These are phyloP conservation scores for Lipomyces lipofer DNA, from an alignment of 805 yeast species.

Conservation along the genomic window DNA sequence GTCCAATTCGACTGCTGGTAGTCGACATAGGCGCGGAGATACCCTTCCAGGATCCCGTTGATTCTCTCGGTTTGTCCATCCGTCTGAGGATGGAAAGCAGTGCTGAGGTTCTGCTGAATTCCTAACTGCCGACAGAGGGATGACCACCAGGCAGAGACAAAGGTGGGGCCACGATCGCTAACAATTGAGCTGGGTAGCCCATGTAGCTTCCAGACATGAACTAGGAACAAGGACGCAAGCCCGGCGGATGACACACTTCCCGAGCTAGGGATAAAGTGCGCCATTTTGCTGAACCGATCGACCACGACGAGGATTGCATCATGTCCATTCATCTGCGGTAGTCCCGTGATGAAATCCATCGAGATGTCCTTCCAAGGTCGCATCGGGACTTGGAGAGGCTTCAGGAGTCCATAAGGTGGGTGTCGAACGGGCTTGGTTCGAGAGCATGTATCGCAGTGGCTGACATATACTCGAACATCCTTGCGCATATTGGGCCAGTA, in stretches of 20 bases:
- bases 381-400: slow-evolving; percentile 25
- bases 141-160: slow-evolving; percentile 28
- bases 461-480: slow-evolving; percentile 5
- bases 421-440: not conserved
- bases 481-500: slow-evolving; percentile 21
- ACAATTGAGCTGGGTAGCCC: slow-evolving; percentile 23
- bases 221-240: slow-evolving; percentile 19
- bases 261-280: slow-evolving; percentile 28
- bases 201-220: slow-evolving; percentile 23
- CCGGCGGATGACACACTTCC: slow-evolving; percentile 1
- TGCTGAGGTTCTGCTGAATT: too few species aligned
- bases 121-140: too few species aligned
- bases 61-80: slow-evolving; percentile 9
- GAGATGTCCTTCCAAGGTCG: slow-evolving; percentile 14
- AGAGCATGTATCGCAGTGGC: slow-evolving; percentile 21
- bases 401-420: slow-evolving; percentile 11
- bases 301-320: slow-evolving; percentile 30
- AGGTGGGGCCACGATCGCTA: slow-evolving; percentile 27
- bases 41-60: not conserved
- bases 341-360: slow-evolving; percentile 31
- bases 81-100: slow-evolving; percentile 4
- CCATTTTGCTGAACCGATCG: slow-evolving; percentile 30
- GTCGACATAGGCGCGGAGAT: too few species aligned
- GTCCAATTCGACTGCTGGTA: too few species aligned
- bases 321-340: slow-evolving; percentile 18